Evolutionary conservation across 2,329 filamentous ascomycete species (phyloP).

Genomic region (Penicillium sp.): DNA sequence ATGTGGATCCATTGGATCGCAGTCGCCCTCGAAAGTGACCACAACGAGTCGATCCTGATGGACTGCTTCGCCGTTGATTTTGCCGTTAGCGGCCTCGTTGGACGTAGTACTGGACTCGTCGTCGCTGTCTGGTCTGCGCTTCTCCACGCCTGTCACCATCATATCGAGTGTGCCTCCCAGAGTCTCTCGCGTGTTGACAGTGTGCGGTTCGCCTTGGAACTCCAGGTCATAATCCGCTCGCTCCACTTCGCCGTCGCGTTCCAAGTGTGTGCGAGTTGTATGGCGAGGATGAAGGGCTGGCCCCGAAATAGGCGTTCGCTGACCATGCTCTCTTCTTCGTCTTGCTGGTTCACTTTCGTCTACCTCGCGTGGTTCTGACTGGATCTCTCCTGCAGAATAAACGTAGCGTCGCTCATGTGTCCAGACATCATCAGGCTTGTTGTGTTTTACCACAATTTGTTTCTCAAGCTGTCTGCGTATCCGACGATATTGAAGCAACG

Average conservation of each 20-base stretch:
- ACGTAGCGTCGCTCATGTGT: neutral
- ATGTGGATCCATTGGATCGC: neutral
- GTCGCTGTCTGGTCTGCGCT: neutral
- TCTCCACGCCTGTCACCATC: constrained; percentile 14
- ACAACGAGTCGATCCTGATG: neutral
- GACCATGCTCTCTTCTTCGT: constrained; percentile 13
- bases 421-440: neutral
- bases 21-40: neutral
- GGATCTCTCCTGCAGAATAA: neutral
- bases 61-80: neutral
- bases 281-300: constrained; percentile 13
- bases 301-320: constrained; percentile 6
- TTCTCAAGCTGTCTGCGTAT: neutral
- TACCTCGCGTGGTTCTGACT: constrained; percentile 1
- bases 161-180: constrained; percentile 10
- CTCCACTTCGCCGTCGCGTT: constrained; percentile 12
- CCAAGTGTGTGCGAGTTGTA: constrained; percentile 7
- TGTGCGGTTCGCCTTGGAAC: constrained; percentile 5
- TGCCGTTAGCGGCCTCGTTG: neutral
- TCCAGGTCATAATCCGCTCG: neutral
- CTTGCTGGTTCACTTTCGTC: constrained; percentile 4
- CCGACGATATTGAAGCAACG: neutral
- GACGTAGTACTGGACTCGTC: neutral
- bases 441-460: neutral
- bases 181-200: constrained; percentile 14